Base-by-base conservation (phyloP, 2,329 filamentous ascomycete genomes). In the Cladophialophora exuberans region DNA sequence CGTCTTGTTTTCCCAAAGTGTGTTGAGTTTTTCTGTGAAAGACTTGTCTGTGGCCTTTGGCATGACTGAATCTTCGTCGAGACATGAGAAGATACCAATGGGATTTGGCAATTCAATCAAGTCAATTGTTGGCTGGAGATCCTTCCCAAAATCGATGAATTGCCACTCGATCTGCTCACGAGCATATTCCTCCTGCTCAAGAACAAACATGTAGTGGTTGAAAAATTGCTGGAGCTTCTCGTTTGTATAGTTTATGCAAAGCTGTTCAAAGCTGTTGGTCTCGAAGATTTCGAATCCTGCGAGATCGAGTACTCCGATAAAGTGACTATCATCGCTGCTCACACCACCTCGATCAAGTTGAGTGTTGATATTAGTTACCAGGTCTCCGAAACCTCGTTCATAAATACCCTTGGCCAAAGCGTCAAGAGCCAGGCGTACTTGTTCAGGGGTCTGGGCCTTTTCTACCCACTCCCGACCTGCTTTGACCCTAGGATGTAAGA, bases 231-330 rank as follows among this genome's bases (percentile, higher is more conserved):
- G 94, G 5, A 99, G 83, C 72, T 97, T 99, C 72, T 99, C 94
- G 73, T 99, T 99, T 59, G 95, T 97, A 74, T 99, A 99, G 74
- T 99, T 99, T 81, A 99, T 99, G 77, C 94, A 99, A 4, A 99
- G 82, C 72, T 99, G 94, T 71, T 99, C 94, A 67, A 99, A 99
- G 77, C 93, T 97, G 77, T 99, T 99, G 67, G 90, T 84, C 65
- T 99, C 92, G 66, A 99, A 99, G 56, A 99, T 99, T 69, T 99
- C 94, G 72, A 99, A 99, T 57, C 94, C 94, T 61, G 95, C 95
- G 72, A 99, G 99, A 83, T 99, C 94, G 36, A 99, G 85, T 6
- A 99, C 94, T 50, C 94, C 94, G 63, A 99, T 99, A 73, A 99
- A 99, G 66, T 90, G 88, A 1, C 89, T 92, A 68, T 97, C 92